Evolutionary conservation across 2,329 filamentous ascomycete species (phyloP).

Genomic region (Colletotrichum plurivorum): DNA sequence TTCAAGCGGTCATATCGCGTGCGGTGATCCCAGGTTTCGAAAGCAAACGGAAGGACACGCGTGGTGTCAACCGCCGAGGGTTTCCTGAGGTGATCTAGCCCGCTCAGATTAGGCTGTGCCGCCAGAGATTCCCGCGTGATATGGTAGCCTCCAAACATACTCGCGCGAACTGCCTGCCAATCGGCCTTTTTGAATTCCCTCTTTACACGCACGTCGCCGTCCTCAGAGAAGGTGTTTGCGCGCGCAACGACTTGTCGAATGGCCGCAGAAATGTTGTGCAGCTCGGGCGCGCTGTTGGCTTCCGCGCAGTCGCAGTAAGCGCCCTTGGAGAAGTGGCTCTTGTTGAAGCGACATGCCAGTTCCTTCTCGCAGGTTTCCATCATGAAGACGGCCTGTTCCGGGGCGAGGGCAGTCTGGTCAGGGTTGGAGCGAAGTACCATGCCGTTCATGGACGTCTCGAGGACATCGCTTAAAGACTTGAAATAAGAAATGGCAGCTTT

Average conservation of each 20-base stretch:
- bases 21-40: constrained; percentile 1
- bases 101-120: not conserved
- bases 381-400: not conserved
- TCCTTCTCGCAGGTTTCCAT: constrained; percentile 24
- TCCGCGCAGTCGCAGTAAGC: constrained; percentile 11
- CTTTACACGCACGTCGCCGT: not conserved
- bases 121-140: not conserved
- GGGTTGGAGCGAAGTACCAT: not conserved
- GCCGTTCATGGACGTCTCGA: constrained; percentile 2
- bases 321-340: constrained; percentile 25
- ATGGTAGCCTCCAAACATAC: not conserved
- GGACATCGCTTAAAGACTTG: constrained; percentile 10
- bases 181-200: not conserved
- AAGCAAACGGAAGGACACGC: not conserved
- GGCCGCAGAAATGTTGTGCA: constrained; percentile 27
- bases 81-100: not conserved
- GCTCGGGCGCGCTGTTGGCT: constrained; percentile 11
- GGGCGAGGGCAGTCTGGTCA: not conserved
- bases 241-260: constrained; percentile 22
- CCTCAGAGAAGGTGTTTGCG: constrained; percentile 10
- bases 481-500: constrained; percentile 16
- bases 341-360: constrained; percentile 36
- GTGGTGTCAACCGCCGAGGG: constrained; percentile 4
- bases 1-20: no score
- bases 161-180: not conserved